Conservation (phyloP, 495 filamentous ascomycete species). For the Trichoderma orchidacearum region DNA sequence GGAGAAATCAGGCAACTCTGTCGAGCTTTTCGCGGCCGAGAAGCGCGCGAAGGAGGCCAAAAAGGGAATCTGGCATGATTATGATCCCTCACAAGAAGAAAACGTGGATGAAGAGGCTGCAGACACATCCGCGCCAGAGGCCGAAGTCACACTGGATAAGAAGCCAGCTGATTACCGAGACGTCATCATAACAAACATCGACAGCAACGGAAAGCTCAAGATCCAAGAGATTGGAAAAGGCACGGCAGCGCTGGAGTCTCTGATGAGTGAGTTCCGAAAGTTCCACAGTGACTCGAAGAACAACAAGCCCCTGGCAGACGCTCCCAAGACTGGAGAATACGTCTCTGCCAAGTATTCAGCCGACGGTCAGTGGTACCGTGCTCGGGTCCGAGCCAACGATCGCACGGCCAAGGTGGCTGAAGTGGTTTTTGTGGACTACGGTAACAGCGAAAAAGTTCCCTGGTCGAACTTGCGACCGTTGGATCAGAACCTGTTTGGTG, state of each 20-base stretch:
- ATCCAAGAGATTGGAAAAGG: constrained; percentile 76
- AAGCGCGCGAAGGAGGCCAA: constrained; percentile 71
- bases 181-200: constrained; percentile 79
- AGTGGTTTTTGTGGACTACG: constrained; percentile 90
- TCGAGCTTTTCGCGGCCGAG: constrained; percentile 78
- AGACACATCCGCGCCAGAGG: constrained; percentile 32
- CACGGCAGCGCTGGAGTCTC: constrained; percentile 62
- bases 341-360: constrained; percentile 80
- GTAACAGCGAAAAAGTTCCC: constrained; percentile 77
- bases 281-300: constrained; percentile 73
- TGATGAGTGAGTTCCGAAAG: constrained; percentile 79
- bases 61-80: constrained; percentile 87
- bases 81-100: constrained; percentile 73
- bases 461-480: constrained; percentile 75
- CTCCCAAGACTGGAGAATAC: constrained; percentile 82
- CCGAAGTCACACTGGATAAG: constrained; percentile 31
- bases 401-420: constrained; percentile 77
- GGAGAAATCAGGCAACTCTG: constrained; percentile 81
- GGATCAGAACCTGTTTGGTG: constrained; percentile 59
- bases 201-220: constrained; percentile 62
- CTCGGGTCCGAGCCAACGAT: constrained; percentile 80
- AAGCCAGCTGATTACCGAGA: constrained; percentile 79
- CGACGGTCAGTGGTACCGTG: constrained; percentile 91
- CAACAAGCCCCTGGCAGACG: constrained; percentile 51
- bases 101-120: constrained; percentile 38